Evolutionary conservation across 106 monocot genomes (phyloP).

Genomic region (Vanilla planifolia): DNA sequence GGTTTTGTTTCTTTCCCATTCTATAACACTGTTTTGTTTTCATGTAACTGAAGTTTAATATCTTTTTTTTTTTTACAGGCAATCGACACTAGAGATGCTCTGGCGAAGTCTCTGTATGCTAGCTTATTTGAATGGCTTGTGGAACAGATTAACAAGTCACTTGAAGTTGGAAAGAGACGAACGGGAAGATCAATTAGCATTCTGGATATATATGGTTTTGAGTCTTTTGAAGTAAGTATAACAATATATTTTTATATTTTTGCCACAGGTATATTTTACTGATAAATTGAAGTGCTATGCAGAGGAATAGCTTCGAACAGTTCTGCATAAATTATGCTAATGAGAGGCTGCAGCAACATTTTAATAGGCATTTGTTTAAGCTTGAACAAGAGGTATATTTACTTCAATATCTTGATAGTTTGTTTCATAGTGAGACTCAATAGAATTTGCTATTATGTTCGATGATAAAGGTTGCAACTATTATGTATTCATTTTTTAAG

Average conservation of each 20-base stretch:
- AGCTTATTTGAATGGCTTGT: constrained; percentile 93
- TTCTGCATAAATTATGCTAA: constrained; percentile 99
- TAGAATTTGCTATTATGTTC: no score
- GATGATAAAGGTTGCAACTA: no score
- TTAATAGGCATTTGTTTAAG: constrained; percentile 95
- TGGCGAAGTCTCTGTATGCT: constrained; percentile 90
- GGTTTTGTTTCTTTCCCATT: constrained; percentile 30
- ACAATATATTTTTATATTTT: constrained; percentile 2
- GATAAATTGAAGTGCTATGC: constrained; percentile 15
- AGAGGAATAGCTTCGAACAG: constrained; percentile 97
- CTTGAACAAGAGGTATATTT: constrained; percentile 88
- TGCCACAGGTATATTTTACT: constrained; percentile 2
- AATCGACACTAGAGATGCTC: constrained; percentile 87
- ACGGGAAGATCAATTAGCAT: constrained; percentile 96
- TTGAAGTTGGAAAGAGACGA: constrained; percentile 67
- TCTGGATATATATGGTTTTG: constrained; percentile 99
- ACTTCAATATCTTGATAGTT: no score
- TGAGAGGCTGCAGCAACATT: constrained; percentile 98
- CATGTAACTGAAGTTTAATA: constrained; percentile 5
- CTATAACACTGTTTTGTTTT: neutral
- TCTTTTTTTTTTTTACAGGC: constrained; percentile 45
- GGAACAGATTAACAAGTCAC: constrained; percentile 90
- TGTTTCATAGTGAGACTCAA: no score
- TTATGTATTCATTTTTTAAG: no score
- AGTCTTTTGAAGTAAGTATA: constrained; percentile 82